Evolutionary conservation across 2,329 filamentous ascomycete species (phyloP), one percentile per base, ranked within the genome.

Genomic region (Exophiala sp.): DNA sequence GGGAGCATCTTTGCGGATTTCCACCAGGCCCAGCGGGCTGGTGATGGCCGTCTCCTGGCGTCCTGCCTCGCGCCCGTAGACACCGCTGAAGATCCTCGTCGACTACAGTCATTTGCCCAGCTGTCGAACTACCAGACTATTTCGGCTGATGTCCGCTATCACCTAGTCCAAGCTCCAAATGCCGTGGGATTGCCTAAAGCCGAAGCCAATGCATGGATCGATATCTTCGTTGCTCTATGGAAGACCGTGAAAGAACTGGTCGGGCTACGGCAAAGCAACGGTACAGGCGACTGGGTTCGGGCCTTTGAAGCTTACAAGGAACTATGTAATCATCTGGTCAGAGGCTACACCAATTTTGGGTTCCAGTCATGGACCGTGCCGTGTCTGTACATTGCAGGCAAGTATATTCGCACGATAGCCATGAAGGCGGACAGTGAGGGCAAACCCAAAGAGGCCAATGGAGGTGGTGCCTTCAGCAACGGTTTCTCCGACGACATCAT

Each of bases 341-440:
- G 88, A 58, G 89, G 88, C 24, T 96, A 96, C 65, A 84, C 82
- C 29, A 84, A 79, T 58, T 74, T 77, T 48, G 78, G 80, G 2
- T 88, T 97, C 61, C 83, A 88, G 58, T 84, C 88, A 24, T 98
- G 93, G 91, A 93, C 89, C 0, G 82, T 98, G 44, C 90, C 93
- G 2, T 90, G 87, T 64, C 75, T 98, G 32, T 97, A 97, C 64
- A 78, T 86, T 45, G 83, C 85, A 19, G 90, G 89, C 47, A 95
- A 88, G 68, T 89, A 94, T 65, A 70, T 98, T 52, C 79, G 93
- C 52, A 73, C 85, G 37, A 94, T 95, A 68, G 93, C 93, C 41
- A 93, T 96, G 66, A 88, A 85, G 63, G 90, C 93, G 48, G 93
- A 98, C 65, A 80, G 83, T 30, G 84, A 86, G 62, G 65, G 71